Conservation (phyloP, 2,329 filamentous ascomycete genomes). For the Aureobasidium sp. region DNA sequence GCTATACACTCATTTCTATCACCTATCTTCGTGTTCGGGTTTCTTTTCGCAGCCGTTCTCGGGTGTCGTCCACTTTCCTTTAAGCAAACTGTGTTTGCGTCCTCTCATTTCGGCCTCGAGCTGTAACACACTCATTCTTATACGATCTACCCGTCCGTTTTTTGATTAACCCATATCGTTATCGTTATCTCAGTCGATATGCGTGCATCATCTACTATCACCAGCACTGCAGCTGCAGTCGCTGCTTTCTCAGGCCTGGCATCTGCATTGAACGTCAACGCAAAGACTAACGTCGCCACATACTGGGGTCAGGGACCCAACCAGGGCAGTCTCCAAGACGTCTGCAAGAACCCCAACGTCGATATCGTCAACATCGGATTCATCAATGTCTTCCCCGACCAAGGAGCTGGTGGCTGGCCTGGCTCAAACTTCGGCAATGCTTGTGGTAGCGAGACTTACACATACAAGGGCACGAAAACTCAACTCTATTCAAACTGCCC, state of each 20-base stretch:
- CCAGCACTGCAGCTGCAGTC: constrained; percentile 28
- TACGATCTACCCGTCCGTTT: constrained; percentile 13
- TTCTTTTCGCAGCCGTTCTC: background rate
- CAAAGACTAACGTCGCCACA: constrained; percentile 44
- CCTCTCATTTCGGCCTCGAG: constrained; percentile 44
- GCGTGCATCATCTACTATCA: constrained; percentile 28
- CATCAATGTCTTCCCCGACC: constrained; percentile 48
- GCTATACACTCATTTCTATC: constrained; percentile 2
- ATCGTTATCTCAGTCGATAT: constrained; percentile 30
- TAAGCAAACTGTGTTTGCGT: constrained; percentile 41
- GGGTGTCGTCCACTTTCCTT: constrained; percentile 13
- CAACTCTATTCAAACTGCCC: constrained; percentile 49
- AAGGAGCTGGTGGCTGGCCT: constrained; percentile 40
- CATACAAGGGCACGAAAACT: constrained; percentile 33
- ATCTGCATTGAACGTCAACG: constrained; percentile 35
- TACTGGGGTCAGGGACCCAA: constrained; percentile 48
- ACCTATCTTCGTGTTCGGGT: constrained; percentile 4
- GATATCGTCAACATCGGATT: constrained; percentile 54
- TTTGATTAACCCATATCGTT: constrained; percentile 13
- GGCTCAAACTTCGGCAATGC: constrained; percentile 52
- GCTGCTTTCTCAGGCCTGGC: constrained; percentile 29
- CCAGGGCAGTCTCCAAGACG: constrained; percentile 43
- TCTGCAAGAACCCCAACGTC: constrained; percentile 45
- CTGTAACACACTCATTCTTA: constrained; percentile 31
- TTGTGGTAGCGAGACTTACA: constrained; percentile 39